These are phyloP conservation scores for Articulospora tetracladia DNA, from an alignment of 495 filamentous ascomycete genomes.

Conservation along the genomic window DNA sequence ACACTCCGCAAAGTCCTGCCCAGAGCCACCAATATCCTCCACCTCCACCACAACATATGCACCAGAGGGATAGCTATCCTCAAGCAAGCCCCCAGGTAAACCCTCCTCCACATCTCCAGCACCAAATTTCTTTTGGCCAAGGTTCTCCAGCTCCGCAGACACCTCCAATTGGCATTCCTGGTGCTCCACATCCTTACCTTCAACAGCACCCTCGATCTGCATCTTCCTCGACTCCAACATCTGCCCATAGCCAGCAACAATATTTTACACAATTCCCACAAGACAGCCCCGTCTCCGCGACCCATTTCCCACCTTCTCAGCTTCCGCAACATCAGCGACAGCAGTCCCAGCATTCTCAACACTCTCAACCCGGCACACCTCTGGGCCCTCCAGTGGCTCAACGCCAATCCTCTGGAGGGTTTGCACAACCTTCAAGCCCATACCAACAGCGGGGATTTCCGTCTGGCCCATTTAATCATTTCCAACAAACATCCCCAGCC, in stretches of 20 bases:
- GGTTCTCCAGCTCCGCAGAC: conserved; percentile 44
- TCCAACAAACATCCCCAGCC: conserved; percentile 38
- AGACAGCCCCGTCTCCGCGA: conserved; percentile 48
- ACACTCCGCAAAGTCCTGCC: conserved; percentile 47
- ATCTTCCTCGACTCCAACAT: conserved; percentile 54
- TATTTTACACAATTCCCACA: conserved; percentile 46
- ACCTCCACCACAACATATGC: conserved; percentile 9
- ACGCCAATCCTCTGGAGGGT: conserved; percentile 36
- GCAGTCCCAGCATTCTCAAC: conserved; percentile 47
- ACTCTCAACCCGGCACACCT: conserved; percentile 53
- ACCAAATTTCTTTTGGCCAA: conserved; percentile 27
- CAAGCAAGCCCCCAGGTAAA: conserved; percentile 26
- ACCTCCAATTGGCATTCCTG: conserved; percentile 43
- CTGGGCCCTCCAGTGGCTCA: conserved; percentile 45
- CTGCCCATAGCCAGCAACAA: conserved; percentile 46
- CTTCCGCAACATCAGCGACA: conserved; percentile 35
- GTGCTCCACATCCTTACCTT: conserved; percentile 34
- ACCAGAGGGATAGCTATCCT: conserved; percentile 38
- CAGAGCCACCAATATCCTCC: conserved; percentile 28
- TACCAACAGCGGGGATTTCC: conserved; percentile 45
- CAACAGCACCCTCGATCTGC: conserved; percentile 45
- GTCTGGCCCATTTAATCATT: conserved; percentile 26
- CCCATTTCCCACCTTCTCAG: conserved; percentile 37
- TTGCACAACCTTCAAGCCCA: conserved; percentile 46
- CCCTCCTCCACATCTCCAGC: conserved; percentile 37